Evolutionary conservation across 805 yeast genomes (phyloP), one percentile per base, ranked within the genome.

Genomic region (Isabelozyma heimii): DNA sequence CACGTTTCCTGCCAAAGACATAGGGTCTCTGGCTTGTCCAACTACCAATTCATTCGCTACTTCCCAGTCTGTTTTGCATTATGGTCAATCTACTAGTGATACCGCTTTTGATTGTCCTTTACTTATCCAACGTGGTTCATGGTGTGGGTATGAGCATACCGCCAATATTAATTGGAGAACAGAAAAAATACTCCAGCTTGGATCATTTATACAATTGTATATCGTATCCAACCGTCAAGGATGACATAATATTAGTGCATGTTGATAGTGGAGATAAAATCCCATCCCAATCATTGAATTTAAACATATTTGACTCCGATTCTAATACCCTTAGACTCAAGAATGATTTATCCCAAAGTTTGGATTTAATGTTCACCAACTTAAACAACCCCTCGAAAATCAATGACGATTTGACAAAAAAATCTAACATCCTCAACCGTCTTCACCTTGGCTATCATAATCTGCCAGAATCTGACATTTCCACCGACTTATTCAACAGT

Each of bases 241-340:
- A 73, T 53, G 79, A 73, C 47, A 62, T 73, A 27, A 56, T 73
- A 15, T 58, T 70, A 61, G 63, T 72, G 13, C 58, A 55, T 27
- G 52, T 73, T 41, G 50, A 61, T 14, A 49, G 62, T 43, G 76
- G 76, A 33, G 67, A 63, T 30, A 61, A 53, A 24, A 37, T 65
- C 4, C 51, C 65, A 2, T 62, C 71, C n/a, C 79, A 73, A 46
- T 46, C 45, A 16, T 60, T 73, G 46, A 68, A 72, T 48, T 56
- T 73, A 40, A 59, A 62, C 41, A 65, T 73, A 5, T 64, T 73
- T 47, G 79, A 73, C 49, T 63, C 65, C 17, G 70, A 67, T 28
- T 61, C 64, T 47, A 73, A 73, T 52, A 51, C 56, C 5, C 61
- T 73, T 44, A 62, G 79, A 41, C 52, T 58, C 41, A 59, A 67